Base-by-base conservation (phyloP, 2,329 filamentous ascomycete species). In the Colletotrichum musicola region DNA sequence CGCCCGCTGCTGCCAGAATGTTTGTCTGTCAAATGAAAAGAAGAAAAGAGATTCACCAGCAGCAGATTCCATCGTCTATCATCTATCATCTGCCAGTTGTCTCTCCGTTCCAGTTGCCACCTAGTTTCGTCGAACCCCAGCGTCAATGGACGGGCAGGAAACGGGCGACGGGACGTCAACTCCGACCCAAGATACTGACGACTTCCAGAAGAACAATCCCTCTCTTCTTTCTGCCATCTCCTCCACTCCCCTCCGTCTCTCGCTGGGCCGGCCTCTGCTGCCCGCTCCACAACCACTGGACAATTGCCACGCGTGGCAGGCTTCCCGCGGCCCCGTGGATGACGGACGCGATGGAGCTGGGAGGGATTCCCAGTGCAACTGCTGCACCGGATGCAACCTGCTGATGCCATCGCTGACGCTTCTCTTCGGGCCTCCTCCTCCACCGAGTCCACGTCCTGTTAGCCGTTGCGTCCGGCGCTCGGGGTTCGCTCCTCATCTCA, bases 21-120 rank as follows among this genome's bases (percentile, higher is more conserved):
- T 60, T 64, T 38, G 42, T 60, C 65, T 58, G 59, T 58, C 55
- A 68, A 60, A 55, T 54, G 18, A 16, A 68, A 44, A 49, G 27
- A 10, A 35, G 30, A 35, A 35, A 35, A 35, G 30, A 35, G 7
- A 25, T 35, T 35, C 30, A 35, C 30, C 30, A 35, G 30, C 30
- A 35, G 9, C 30, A 35, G 30, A 9, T 9, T 35, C 30, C 30
- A 35, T 35, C 30, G 30, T 35, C 30, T 35, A 35, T 35, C 30
- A 30, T 30, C 27, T 30, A 7, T 44, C 47, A 13, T 46, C 54
- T 42, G 22, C 35, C 59, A 12, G 35, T 12, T 16, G 47, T n/a
- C 27, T n/a, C 18, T 22, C n/a, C 30, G 7, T 27, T 13, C 14
- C 16, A 62, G 54, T 62, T 49, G 59, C 49, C n/a, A n/a, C n/a